Evolutionary conservation across 768 basidiomycete species (phyloP).

Genomic region (Tylopilus sp.): DNA sequence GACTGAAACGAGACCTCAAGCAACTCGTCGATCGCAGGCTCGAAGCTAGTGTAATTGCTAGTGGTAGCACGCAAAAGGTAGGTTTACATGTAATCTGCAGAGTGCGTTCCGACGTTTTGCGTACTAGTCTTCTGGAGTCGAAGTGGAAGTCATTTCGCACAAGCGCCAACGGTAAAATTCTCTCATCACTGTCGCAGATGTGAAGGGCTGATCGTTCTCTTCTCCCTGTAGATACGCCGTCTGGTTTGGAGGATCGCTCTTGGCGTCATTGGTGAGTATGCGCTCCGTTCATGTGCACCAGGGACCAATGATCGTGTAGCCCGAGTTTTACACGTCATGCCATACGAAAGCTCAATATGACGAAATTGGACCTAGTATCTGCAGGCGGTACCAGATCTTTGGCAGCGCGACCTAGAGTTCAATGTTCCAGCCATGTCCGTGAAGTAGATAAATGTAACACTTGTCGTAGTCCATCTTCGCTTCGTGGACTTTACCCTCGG

Average conservation of each 20-base stretch:
- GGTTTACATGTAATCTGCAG: background rate
- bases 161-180: slow-evolving; percentile 91
- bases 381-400: slow-evolving; percentile 90
- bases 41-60: slow-evolving; percentile 67
- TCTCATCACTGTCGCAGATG: background rate
- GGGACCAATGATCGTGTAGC: slow-evolving; percentile 42
- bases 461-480: background rate
- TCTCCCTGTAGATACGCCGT: slow-evolving; percentile 71
- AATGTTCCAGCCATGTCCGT: slow-evolving; percentile 10
- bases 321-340: slow-evolving; percentile 93
- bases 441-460: background rate
- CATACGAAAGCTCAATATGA: slow-evolving; percentile 95
- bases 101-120: slow-evolving; percentile 2
- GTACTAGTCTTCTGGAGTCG: slow-evolving; percentile 86
- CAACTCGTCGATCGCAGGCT: slow-evolving; percentile 90
- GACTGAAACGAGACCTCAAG: slow-evolving; percentile 70
- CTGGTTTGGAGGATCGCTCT: slow-evolving; percentile 95
- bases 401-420: slow-evolving; percentile 70
- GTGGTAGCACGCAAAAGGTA: slow-evolving; percentile 76
- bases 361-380: slow-evolving; percentile 89
- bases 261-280: slow-evolving; percentile 82
- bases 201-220: slow-evolving; percentile 6
- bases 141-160: slow-evolving; percentile 98
- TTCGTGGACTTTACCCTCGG: background rate
- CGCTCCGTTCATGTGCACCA: background rate